Conservation (phyloP, 257 asterid species). For the Fraxinus excelsior region DNA sequence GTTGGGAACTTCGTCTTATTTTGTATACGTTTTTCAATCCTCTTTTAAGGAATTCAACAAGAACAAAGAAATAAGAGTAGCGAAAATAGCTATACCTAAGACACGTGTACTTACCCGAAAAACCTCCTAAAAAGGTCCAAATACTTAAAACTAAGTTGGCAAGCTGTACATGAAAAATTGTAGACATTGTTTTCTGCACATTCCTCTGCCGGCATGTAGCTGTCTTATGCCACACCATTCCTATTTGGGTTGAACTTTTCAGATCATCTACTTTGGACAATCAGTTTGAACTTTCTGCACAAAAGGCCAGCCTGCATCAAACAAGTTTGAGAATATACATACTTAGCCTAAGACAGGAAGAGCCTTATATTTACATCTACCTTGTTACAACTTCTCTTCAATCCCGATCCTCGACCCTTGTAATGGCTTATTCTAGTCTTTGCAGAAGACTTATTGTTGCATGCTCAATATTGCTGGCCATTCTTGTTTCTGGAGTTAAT, state of each 20-base stretch:
- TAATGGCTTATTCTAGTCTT: slow-evolving; percentile 26
- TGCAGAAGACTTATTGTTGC: slow-evolving; percentile 8
- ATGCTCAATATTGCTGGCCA: slow-evolving; percentile 11
- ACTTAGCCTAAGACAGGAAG: not conserved
- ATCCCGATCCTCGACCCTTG: not conserved
- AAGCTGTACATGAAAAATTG: not conserved
- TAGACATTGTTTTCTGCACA: slow-evolving; percentile 7
- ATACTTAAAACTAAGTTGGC: not conserved
- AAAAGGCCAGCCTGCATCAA: not conserved
- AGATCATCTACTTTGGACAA: slow-evolving; percentile 1
- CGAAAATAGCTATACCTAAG: too few species aligned
- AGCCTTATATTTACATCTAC: not conserved
- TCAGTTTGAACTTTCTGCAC: too few species aligned
- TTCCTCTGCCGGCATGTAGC: slow-evolving; percentile 15
- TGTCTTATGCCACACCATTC: too few species aligned
- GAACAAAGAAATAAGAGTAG: too few species aligned
- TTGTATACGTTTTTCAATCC: not conserved
- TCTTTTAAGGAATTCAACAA: not conserved
- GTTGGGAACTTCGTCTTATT: too few species aligned
- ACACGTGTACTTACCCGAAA: too few species aligned
- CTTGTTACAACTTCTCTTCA: not conserved
- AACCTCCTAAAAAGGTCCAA: too few species aligned
- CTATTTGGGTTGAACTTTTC: slow-evolving; percentile 14
- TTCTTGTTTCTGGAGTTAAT: slow-evolving; percentile 21
- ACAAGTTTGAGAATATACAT: not conserved